Conservation (phyloP, 2,329 filamentous ascomycete genomes). For the Monascus ruber region DNA sequence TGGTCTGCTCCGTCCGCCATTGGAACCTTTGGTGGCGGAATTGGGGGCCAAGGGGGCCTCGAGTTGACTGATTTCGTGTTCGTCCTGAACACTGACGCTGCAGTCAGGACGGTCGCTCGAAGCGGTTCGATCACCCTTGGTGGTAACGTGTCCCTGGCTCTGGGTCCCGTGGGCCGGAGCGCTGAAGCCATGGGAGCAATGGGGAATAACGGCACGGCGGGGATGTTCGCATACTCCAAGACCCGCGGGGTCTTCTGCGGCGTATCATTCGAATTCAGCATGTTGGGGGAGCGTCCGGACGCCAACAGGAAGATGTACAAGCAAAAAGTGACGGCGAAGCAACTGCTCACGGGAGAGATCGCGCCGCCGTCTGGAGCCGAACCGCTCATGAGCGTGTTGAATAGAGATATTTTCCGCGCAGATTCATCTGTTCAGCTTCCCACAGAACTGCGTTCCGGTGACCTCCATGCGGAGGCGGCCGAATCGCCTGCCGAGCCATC, state of each 20-base stretch:
- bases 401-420: conserved; percentile 67
- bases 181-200: conserved; percentile 92
- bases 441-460: too few species aligned
- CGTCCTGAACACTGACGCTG: conserved; percentile 82
- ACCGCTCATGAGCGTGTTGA: conserved; percentile 73
- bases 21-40: conserved; percentile 37
- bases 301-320: conserved; percentile 96
- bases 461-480: too few species aligned
- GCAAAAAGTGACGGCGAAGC: conserved; percentile 63
- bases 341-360: conserved; percentile 70
- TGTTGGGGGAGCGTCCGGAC: conserved; percentile 86
- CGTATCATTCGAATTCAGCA: conserved; percentile 85
- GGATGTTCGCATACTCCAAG: conserved; percentile 94
- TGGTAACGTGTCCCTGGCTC: conserved; percentile 91
- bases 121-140: conserved; percentile 83
- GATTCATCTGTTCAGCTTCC: too few species aligned
- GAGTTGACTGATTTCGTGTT: conserved; percentile 68
- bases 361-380: conserved; percentile 69
- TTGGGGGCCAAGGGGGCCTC: conserved; percentile 41
- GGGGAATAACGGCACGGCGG: conserved; percentile 76
- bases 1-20: conserved; percentile 42
- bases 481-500: too few species aligned
- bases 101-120: conserved; percentile 90
- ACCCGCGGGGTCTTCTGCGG: conserved; percentile 96
- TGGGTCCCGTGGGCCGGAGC: conserved; percentile 85